phyloP scores from a whole-genome alignment of 73 alveolate species.

The Breviolum minutum region DNA sequence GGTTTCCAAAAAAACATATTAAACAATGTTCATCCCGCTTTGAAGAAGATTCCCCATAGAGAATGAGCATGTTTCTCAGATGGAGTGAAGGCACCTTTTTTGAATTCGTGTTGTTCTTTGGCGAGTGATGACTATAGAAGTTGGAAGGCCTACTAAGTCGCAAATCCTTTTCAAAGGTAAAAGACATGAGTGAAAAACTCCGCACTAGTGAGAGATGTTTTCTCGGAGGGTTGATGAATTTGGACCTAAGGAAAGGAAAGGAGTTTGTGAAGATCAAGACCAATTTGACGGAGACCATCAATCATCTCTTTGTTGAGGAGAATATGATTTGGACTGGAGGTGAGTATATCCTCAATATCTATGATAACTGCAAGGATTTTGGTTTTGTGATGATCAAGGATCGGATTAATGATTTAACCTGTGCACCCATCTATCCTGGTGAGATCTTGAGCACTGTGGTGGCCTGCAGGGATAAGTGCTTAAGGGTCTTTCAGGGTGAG shows the following conservation, averaged over 20 bases:
- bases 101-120: no score
- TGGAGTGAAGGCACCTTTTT: no score
- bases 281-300: conserved; percentile 92
- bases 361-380: conserved; percentile 87
- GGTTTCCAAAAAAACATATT: no score
- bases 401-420: conserved; percentile 83
- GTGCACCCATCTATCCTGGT: conserved; percentile 81
- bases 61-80: no score
- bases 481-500: conserved; percentile 89
- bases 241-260: not conserved
- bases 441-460: conserved; percentile 74
- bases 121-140: no score
- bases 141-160: no score
- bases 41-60: no score
- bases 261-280: conserved; percentile 92
- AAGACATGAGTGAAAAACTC: no score
- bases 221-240: no score
- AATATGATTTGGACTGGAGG: conserved; percentile 95
- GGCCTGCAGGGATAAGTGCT: conserved; percentile 88
- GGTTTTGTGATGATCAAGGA: conserved; percentile 82
- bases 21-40: no score
- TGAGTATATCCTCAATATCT: conserved; percentile 75
- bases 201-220: no score
- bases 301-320: conserved; percentile 88
- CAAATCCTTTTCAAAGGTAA: no score